phyloP scores from a whole-genome alignment of 768 basidiomycete species.

The Boletus pseudo-olivaceus region DNA sequence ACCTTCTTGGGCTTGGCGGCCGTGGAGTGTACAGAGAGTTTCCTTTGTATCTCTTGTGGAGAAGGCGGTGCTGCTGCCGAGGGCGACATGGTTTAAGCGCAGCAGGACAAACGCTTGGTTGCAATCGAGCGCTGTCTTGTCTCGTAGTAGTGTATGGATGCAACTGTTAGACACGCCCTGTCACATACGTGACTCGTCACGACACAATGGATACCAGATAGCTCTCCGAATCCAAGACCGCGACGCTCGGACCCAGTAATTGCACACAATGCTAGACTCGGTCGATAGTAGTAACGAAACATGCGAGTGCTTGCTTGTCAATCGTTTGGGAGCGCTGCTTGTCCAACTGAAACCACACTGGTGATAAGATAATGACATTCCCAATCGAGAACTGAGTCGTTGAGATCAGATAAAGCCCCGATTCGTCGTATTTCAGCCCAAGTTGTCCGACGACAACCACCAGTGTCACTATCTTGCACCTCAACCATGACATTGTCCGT shows the following conservation, averaged over 20 bases:
- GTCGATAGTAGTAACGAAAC: neutral
- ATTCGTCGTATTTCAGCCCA: too few species aligned
- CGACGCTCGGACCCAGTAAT: slow-evolving; percentile 8
- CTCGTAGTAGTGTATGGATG: neutral
- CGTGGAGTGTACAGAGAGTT: slow-evolving; percentile 69
- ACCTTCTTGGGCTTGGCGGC: slow-evolving; percentile 52
- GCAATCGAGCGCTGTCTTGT: slow-evolving; percentile 13
- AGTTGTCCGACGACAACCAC: neutral
- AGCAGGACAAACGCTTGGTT: slow-evolving; percentile 9
- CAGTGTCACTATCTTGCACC: slow-evolving; percentile 13
- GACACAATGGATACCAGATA: neutral
- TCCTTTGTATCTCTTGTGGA: slow-evolving; percentile 81
- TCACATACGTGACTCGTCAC: slow-evolving; percentile 26
- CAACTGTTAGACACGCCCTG: slow-evolving; percentile 16
- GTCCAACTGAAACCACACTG: slow-evolving; percentile 2
- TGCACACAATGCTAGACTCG: too few species aligned
- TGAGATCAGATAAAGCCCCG: slow-evolving; percentile 23
- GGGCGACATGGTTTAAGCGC: slow-evolving; percentile 22
- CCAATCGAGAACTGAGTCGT: slow-evolving; percentile 13
- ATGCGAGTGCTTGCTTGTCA: neutral
- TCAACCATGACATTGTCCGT: slow-evolving; percentile 47
- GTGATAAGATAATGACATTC: slow-evolving; percentile 9
- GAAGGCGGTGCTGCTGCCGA: slow-evolving; percentile 59
- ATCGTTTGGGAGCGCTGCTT: neutral
- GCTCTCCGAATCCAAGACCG: slow-evolving; percentile 1